A percentile compares a stretch with the other conserved stretches of the same genome.
phyloP scores from a whole-genome alignment of 768 basidiomycete genomes.

The Leccinum subtestaceum region DNA sequence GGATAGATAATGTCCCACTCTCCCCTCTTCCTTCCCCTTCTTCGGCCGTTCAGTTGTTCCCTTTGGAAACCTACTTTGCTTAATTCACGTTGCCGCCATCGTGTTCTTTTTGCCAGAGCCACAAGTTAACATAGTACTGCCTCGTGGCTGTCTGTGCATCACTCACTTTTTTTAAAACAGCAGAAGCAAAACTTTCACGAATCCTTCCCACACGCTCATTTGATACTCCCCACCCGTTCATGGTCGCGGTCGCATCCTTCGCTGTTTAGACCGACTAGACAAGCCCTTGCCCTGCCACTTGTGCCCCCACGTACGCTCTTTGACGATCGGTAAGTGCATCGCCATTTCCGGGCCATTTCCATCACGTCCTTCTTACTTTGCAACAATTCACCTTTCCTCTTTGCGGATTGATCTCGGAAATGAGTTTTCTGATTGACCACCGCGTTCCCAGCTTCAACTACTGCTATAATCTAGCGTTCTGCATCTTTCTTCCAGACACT shows the following conservation, averaged over 20 bases:
- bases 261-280: slow-evolving; percentile 4
- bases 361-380: slow-evolving; percentile 7
- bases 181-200: slow-evolving; percentile 5
- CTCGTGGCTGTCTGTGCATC: slow-evolving; percentile 17
- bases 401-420: slow-evolving; percentile 16
- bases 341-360: slow-evolving; percentile 2
- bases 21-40: not conserved
- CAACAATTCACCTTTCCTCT: slow-evolving; percentile 2
- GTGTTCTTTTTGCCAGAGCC: slow-evolving; percentile 12
- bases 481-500: slow-evolving; percentile 11
- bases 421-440: slow-evolving; percentile 19
- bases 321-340: slow-evolving; percentile 27
- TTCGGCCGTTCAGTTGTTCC: not conserved
- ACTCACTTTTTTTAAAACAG: slow-evolving; percentile 17
- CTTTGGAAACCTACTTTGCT: slow-evolving; percentile 1
- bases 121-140: not conserved
- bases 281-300: not conserved
- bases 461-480: slow-evolving; percentile 9
- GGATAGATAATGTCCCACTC: slow-evolving; percentile 8
- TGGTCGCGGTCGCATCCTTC: slow-evolving; percentile 14
- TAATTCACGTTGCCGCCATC: slow-evolving; percentile 9
- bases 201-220: slow-evolving; percentile 6
- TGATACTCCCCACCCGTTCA: slow-evolving; percentile 13
- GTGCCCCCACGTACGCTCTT: slow-evolving; percentile 6
- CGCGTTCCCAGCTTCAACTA: slow-evolving; percentile 13